These are phyloP conservation scores for Marsdenia floribunda DNA, from an alignment of 257 asterid species.

Conservation along the genomic window DNA sequence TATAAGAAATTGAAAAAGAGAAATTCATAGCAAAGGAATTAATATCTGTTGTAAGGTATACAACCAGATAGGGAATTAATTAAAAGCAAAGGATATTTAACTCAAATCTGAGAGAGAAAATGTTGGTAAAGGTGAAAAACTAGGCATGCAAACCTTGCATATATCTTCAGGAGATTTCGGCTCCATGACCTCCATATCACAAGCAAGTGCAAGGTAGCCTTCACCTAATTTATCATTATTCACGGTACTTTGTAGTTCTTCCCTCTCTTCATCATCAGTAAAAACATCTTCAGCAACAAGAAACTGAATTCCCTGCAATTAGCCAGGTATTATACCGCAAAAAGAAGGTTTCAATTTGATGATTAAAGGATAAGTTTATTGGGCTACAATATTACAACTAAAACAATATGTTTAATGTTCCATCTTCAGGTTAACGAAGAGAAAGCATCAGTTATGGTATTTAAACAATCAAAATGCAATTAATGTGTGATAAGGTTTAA, in stretches of 20 bases:
- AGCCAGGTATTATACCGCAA: neutral
- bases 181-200: constrained; percentile 99
- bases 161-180: constrained; percentile 96
- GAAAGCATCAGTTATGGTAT: too few species aligned
- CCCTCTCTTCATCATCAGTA: constrained; percentile 68
- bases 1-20: neutral
- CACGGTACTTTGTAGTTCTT: constrained; percentile 66
- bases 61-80: neutral
- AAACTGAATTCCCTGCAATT: constrained; percentile 59
- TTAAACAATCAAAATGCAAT: too few species aligned
- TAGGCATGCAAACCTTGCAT: constrained; percentile 58
- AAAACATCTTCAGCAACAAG: constrained; percentile 61
- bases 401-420: neutral
- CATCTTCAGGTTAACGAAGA: neutral
- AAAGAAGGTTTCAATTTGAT: neutral
- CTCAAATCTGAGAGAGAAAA: constrained; percentile 5
- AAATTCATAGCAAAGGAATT: neutral
- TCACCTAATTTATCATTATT: constrained; percentile 75
- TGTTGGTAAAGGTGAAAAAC: neutral
- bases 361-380: neutral
- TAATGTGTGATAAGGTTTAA: too few species aligned
- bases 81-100: neutral
- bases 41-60: neutral
- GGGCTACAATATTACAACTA: neutral
- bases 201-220: constrained; percentile 96